Conservation (phyloP, 176 grass and related monocot species). For the Paspalum notatum region DNA sequence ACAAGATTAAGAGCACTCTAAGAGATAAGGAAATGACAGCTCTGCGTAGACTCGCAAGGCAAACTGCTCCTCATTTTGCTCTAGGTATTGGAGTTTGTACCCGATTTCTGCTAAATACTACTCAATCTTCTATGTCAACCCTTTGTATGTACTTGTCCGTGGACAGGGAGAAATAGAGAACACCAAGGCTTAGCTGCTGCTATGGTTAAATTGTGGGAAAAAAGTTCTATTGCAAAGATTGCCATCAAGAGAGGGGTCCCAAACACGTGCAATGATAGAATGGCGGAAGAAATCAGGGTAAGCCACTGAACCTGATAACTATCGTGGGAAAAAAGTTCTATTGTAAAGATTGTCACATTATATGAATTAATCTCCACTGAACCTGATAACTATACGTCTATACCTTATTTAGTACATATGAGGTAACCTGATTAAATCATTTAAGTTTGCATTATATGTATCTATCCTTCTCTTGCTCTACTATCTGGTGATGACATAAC, state of each 20-base stretch:
- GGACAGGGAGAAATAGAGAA: slow-evolving; percentile 88
- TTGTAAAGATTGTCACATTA: slow-evolving; percentile 7
- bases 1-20: slow-evolving; percentile 63
- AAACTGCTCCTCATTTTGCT: slow-evolving; percentile 88
- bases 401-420: not conserved
- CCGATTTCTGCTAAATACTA: not conserved
- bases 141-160: slow-evolving; percentile 3
- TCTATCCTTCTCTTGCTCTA: slow-evolving; percentile 4
- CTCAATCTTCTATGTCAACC: not conserved
- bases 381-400: not conserved
- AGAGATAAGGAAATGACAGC: slow-evolving; percentile 74
- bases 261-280: slow-evolving; percentile 82
- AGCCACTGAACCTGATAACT: too few species aligned
- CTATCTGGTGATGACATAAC: not conserved
- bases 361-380: not conserved
- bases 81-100: slow-evolving; percentile 59
- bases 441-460: slow-evolving; percentile 15
- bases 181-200: slow-evolving; percentile 93
- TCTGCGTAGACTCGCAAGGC: slow-evolving; percentile 82
- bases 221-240: slow-evolving; percentile 93
- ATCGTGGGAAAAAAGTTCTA: not conserved
- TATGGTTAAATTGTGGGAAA: slow-evolving; percentile 97
- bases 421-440: slow-evolving; percentile 12
- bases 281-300: slow-evolving; percentile 96
- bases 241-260: slow-evolving; percentile 88